phyloP scores from a whole-genome alignment of 495 filamentous ascomycete genomes.

The Aspergillus kassunensis region DNA sequence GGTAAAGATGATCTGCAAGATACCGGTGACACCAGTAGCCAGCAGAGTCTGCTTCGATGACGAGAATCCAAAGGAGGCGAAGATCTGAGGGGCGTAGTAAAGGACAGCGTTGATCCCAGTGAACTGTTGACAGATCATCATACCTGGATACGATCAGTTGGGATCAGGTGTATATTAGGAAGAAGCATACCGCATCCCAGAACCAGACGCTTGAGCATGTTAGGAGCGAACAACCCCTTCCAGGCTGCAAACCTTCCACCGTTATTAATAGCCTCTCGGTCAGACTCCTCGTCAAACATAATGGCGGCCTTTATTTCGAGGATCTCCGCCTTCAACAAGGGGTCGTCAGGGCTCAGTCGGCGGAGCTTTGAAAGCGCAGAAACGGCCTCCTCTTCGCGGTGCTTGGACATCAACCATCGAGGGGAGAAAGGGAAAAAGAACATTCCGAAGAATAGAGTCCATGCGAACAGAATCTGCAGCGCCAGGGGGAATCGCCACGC shows the following conservation, averaged over 20 bases:
- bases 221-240: constrained; percentile 48
- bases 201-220: constrained; percentile 63
- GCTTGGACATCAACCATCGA: constrained; percentile 72
- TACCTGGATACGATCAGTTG: background rate
- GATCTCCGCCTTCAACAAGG: constrained; percentile 61
- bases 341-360: constrained; percentile 60
- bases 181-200: constrained; percentile 39
- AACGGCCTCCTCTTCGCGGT: constrained; percentile 66
- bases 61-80: constrained; percentile 25
- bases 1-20: constrained; percentile 68
- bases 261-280: constrained; percentile 15
- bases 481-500: constrained; percentile 43
- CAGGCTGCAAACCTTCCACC: constrained; percentile 54
- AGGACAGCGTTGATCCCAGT: constrained; percentile 58
- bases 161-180: background rate
- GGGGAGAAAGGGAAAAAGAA: constrained; percentile 75
- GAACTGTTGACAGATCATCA: constrained; percentile 54
- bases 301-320: constrained; percentile 60
- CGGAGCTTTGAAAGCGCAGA: constrained; percentile 29
- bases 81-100: constrained; percentile 51
- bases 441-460: constrained; percentile 59
- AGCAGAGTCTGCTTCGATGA: constrained; percentile 54
- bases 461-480: constrained; percentile 52
- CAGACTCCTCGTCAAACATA: constrained; percentile 56
- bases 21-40: constrained; percentile 66